Evolutionary conservation across 2,329 filamentous ascomycete genomes (phyloP), one percentile per base, ranked within the genome.

Genomic region (Pseudovirgaria hyperparasitica): DNA sequence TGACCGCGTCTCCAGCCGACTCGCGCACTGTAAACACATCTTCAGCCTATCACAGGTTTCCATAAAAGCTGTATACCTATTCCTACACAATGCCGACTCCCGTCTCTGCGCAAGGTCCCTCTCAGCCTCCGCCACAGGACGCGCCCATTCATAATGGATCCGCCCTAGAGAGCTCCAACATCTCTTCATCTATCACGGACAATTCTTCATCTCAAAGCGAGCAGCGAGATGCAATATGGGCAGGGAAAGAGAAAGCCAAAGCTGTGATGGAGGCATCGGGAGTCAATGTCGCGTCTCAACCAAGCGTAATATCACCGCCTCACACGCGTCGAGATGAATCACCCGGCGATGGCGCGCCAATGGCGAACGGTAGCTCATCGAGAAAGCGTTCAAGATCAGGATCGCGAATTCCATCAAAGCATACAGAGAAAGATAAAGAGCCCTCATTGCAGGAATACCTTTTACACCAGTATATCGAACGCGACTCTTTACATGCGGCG

Each of bases 381-480:
- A 64, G 62, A 39, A 76, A 75, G 47, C 61, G 68, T 34, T 74
- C 70, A 35, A 64, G 66, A 28, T 72, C 71, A 33, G 69, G 69
- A 17, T 69, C 69, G 11, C 62, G 63, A 33, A 57, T 63, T 16
- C 62, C 57, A 6, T 48, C 63, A 13, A 54, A 54, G 4, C 41
- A 42, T 11, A 38, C 47, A 35, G 13, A 47, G 43, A 20, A 44
- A 33, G 35, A 44, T 41, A 38, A 52, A 31, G n/a, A n/a, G n/a
- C 38, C 37, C 38, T 50, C 40, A 39, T 46, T 50, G 40, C 45
- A 36, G 28, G 39, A 67, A 33, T 57, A 68, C 16, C 52, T 72
- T 19, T 57, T 80, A 19, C 64, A 77, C 26, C 65, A 73, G 42
- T 79, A 78, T 52, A 65, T 75, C 26, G 65, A 70, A 38, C 70